These are phyloP conservation scores for Dictyostelium capitatum DNA, from an alignment of 78 protist species.

Conservation along the genomic window DNA sequence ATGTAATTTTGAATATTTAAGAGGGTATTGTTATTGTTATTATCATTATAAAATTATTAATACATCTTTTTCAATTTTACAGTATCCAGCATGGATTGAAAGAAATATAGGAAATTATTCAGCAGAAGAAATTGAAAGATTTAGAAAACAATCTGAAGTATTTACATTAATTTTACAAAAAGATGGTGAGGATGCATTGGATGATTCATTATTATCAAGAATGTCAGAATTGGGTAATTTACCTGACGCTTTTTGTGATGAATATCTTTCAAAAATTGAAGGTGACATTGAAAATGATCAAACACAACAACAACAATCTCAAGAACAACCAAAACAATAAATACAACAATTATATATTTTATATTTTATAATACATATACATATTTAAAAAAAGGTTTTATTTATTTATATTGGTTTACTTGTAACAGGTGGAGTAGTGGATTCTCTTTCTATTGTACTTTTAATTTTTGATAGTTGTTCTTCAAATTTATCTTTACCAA, in stretches of 20 bases:
- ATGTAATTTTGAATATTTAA: slow-evolving; percentile 5
- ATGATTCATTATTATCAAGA: neutral
- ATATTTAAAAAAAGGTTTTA: neutral
- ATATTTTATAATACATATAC: neutral
- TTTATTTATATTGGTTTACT: too few relatives aligned
- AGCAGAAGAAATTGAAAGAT: slow-evolving; percentile 46
- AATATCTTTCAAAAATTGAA: slow-evolving; percentile 27
- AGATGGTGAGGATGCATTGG: neutral
- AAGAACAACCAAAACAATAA: neutral
- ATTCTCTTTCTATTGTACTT: neutral
- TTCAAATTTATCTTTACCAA: slow-evolving; percentile 37
- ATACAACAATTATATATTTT: neutral
- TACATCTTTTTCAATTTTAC: neutral
- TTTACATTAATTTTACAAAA: neutral
- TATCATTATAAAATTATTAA: neutral
- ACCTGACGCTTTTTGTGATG: slow-evolving; percentile 66
- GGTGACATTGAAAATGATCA: neutral
- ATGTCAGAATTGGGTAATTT: slow-evolving; percentile 32
- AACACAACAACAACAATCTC: neutral
- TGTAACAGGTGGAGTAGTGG: too few relatives aligned
- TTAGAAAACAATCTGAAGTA: slow-evolving; percentile 37
- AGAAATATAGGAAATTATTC: slow-evolving; percentile 40
- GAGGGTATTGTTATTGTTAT: neutral
- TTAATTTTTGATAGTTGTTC: neutral
- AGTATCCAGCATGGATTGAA: slow-evolving; percentile 77